phyloP scores from a whole-genome alignment of 257 asterid genomes.

The Solanum virginianum region DNA sequence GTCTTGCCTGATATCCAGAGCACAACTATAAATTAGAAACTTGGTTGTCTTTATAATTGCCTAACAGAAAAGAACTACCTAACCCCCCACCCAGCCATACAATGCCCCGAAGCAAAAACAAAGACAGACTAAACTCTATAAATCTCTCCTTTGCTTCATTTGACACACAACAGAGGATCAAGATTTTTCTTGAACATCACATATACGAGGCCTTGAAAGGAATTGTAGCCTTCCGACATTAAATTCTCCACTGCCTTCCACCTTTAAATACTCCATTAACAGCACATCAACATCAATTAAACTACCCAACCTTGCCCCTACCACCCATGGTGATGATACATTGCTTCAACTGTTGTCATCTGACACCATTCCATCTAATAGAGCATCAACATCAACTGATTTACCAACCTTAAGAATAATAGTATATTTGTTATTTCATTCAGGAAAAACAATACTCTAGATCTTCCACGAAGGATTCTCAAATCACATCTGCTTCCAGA shows the following conservation, averaged over 20 bases:
- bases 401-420: background rate
- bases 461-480: background rate
- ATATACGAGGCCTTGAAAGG: background rate
- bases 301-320: background rate
- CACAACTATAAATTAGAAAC: background rate
- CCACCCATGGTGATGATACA: background rate
- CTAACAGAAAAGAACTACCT: background rate
- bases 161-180: background rate
- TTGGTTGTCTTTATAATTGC: background rate
- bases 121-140: background rate
- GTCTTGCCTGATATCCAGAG: slow-evolving; percentile 53
- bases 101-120: background rate
- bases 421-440: background rate
- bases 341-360: background rate
- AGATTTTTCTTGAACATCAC: background rate
- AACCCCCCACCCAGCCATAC: background rate
- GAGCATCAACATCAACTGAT: background rate
- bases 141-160: background rate
- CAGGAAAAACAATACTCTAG: background rate
- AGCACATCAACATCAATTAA: background rate
- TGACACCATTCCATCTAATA: background rate
- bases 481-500: background rate
- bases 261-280: background rate
- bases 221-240: background rate
- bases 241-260: background rate